Evolutionary conservation across 108 stramenopile species (phyloP).

Genomic region (Fistulifera pelliculosa): DNA sequence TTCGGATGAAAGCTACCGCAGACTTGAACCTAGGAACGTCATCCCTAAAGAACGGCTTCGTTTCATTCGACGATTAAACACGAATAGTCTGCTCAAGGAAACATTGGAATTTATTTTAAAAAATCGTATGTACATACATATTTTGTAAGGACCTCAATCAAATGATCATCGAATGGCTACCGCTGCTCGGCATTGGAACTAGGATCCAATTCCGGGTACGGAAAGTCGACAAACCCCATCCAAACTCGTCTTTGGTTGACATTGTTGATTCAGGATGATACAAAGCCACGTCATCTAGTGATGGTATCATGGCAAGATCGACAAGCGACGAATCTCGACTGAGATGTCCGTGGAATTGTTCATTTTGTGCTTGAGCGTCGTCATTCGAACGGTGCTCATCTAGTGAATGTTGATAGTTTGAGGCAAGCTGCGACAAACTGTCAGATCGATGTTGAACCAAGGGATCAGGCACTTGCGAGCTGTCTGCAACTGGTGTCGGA

Average conservation of each 20-base stretch:
- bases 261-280: not conserved
- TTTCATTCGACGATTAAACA: no score
- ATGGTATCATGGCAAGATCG: constrained; percentile 64
- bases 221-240: constrained; percentile 45
- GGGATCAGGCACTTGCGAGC: not conserved
- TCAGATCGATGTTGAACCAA: constrained; percentile 16
- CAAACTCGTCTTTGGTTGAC: constrained; percentile 2
- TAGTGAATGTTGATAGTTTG: constrained; percentile 42
- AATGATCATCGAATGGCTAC: no score
- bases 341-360: not conserved
- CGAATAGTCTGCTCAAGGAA: no score
- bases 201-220: constrained; percentile 12
- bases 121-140: no score
- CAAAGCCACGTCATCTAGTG: constrained; percentile 8
- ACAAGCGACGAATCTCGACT: constrained; percentile 64
- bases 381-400: not conserved
- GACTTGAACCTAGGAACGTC: no score
- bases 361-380: not conserved
- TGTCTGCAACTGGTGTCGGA: not conserved
- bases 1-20: no score
- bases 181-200: not conserved
- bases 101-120: no score
- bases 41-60: no score
- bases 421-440: constrained; percentile 44
- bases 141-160: no score